A percentile compares a stretch with the other conserved stretches of the same genome.
Evolutionary conservation across 257 asterid species (phyloP).

Genomic region (Solanum virginianum): DNA sequence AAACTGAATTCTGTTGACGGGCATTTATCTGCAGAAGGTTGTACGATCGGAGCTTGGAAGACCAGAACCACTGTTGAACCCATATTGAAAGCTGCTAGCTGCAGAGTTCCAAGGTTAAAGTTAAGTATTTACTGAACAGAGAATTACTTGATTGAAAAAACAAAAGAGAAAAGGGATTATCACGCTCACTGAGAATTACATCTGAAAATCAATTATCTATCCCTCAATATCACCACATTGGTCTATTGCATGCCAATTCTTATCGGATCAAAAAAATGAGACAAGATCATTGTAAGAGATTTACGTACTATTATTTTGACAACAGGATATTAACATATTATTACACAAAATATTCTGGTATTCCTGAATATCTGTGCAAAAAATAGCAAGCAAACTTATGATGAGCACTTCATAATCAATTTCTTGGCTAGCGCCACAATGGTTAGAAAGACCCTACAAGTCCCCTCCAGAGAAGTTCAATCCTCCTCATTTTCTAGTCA

Average conservation of each 20-base stretch:
- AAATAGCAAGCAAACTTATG: not conserved
- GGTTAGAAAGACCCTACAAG: not conserved
- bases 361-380: not conserved
- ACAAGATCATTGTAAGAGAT: not conserved
- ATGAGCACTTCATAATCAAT: not conserved
- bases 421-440: not conserved
- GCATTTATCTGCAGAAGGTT: constrained; percentile 12
- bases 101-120: constrained; percentile 9
- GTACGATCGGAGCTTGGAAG: constrained; percentile 67
- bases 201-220: not conserved
- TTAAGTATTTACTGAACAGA: not conserved
- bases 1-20: constrained; percentile 53
- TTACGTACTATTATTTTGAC: not conserved
- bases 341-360: not conserved
- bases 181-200: not conserved
- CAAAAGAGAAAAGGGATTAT: not conserved
- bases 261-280: not conserved
- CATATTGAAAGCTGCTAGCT: constrained; percentile 92
- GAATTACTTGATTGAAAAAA: not conserved
- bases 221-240: not conserved
- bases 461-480: not conserved
- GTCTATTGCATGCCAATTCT: not conserved
- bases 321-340: not conserved
- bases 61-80: constrained; percentile 96
- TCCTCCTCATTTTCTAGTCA: not conserved